Evolutionary conservation across 164 flowering plant species (phyloP).

Genomic region (Liriodendron chinense): DNA sequence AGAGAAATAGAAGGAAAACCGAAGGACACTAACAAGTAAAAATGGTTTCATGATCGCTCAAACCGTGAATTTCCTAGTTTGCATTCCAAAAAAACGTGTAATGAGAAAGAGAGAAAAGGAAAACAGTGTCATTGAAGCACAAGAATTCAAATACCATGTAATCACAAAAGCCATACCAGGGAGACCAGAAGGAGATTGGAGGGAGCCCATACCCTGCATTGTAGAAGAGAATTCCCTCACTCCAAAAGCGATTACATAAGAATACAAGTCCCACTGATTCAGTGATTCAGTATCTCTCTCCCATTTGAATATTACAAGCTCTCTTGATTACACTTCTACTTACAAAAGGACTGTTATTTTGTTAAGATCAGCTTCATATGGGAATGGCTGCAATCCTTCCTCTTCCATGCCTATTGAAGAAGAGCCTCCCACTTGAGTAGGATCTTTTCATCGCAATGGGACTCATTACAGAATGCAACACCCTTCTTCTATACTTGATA

Average conservation of each 20-base stretch:
- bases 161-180: background rate
- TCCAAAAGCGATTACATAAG: background rate
- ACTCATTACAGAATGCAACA: slow-evolving; percentile 35
- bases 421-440: slow-evolving; percentile 61
- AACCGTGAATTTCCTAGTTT: too few relatives aligned
- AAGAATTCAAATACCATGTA: background rate
- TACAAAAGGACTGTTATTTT: background rate
- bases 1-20: too few relatives aligned
- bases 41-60: too few relatives aligned
- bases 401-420: slow-evolving; percentile 38
- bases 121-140: background rate
- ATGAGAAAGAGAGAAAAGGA: too few relatives aligned
- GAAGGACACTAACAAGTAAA: too few relatives aligned
- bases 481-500: slow-evolving; percentile 31
- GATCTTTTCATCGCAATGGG: slow-evolving; percentile 61
- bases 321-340: background rate
- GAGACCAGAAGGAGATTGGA: background rate
- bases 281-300: background rate
- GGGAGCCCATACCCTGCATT: background rate
- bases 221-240: background rate
- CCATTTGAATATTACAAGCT: background rate
- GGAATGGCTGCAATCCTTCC: slow-evolving; percentile 24
- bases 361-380: slow-evolving; percentile 7
- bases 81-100: too few relatives aligned
- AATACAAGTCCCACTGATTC: background rate